Evolutionary conservation across 768 basidiomycete species (phyloP), one percentile per base, ranked within the genome.

Genomic region (Collybiopsis luxurians): DNA sequence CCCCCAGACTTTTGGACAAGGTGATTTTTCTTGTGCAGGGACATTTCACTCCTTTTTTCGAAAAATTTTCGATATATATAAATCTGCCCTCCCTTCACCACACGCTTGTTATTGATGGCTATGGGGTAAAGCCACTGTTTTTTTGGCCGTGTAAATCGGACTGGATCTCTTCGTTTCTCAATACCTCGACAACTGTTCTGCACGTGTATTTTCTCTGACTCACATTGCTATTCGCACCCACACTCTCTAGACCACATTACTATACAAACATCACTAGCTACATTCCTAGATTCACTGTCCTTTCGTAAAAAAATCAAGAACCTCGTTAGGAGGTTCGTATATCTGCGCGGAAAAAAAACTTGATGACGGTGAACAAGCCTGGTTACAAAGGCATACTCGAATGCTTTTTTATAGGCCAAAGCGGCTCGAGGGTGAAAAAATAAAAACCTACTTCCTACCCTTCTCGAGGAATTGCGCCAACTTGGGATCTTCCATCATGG

Each of bases 401-500:
- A n/a, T n/a, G n/a, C n/a, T n/a, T n/a, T n/a, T n/a, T n/a, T n/a
- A n/a, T n/a, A n/a, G n/a, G n/a, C n/a, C n/a, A n/a, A n/a, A n/a
- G n/a, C n/a, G n/a, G n/a, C n/a, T n/a, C n/a, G n/a, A n/a, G n/a
- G n/a, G n/a, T n/a, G n/a, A n/a, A n/a, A n/a, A n/a, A n/a, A n/a
- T n/a, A n/a, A n/a, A n/a, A n/a, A n/a, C n/a, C n/a, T n/a, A n/a
- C 12, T 28, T 47, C 30, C 13, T 28, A 10, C 49, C 49, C 13
- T 5, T 17, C 31, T 51, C 49, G 17, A 51, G 38, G 30, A 51
- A 51, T 21, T 51, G 49, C 4, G 49, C 49, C 49, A 51, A 21
- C 24, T 38, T 51, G 15, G 49, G 49, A 51, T 51, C 49, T 23
- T 51, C 49, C 30, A 51, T 36, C 49, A 51, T 51, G 28, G 49